These are phyloP conservation scores for Aquanectria penicillioides DNA, from an alignment of 2,329 filamentous ascomycete genomes.

Conservation along the genomic window DNA sequence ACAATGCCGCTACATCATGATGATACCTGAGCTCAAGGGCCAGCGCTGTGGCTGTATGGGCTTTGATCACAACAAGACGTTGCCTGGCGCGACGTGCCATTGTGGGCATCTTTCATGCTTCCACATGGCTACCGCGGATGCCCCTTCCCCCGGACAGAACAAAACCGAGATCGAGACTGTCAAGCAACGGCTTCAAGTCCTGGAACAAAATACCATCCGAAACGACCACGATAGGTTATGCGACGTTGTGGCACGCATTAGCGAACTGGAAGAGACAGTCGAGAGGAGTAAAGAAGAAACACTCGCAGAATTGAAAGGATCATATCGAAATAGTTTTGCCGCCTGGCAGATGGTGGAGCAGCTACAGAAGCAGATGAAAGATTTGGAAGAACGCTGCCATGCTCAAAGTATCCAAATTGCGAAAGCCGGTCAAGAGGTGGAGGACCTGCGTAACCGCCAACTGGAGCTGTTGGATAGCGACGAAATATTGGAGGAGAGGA, in stretches of 20 bases:
- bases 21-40: conserved; percentile 65
- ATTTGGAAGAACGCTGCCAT: conserved; percentile 49
- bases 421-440: conserved; percentile 52
- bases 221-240: conserved; percentile 51
- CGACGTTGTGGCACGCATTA: conserved; percentile 55
- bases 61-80: conserved; percentile 63
- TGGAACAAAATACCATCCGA: conserved; percentile 48
- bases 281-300: conserved; percentile 63
- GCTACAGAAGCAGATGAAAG: conserved; percentile 50
- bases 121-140: conserved; percentile 60
- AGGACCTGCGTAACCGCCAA: conserved; percentile 58
- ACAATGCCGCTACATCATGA: conserved; percentile 68
- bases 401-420: conserved; percentile 54
- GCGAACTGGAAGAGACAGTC: conserved; percentile 63
- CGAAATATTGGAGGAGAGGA: conserved; percentile 63
- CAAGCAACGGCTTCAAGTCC: conserved; percentile 37
- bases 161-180: conserved; percentile 48
- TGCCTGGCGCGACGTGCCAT: conserved; percentile 65
- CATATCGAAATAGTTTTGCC: conserved; percentile 64
- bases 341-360: conserved; percentile 63
- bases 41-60: conserved; percentile 68
- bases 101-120: conserved; percentile 71
- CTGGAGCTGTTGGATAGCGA: conserved; percentile 62
- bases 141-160: conserved; percentile 60
- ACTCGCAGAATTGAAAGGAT: conserved; percentile 62